phyloP scores from a whole-genome alignment of 2,329 filamentous ascomycete species.

The Pseudogymnoascus pannorum region DNA sequence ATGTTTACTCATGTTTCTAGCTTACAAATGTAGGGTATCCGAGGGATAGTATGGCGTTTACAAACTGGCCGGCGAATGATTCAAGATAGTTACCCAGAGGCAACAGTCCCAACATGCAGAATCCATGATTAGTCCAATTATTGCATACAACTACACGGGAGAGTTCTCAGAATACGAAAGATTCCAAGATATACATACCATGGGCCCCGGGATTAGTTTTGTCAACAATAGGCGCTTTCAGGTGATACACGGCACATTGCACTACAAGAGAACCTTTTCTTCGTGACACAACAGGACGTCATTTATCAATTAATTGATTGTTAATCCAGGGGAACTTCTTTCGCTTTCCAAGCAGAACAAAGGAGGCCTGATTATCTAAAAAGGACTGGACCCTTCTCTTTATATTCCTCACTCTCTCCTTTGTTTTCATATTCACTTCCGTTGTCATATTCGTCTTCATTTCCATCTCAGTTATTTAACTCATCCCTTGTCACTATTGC shows the following conservation, averaged over 20 bases:
- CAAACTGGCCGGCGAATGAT: too few species aligned
- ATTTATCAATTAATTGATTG: background rate
- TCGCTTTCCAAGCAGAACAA: background rate
- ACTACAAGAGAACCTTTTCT: background rate
- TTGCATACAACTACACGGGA: background rate
- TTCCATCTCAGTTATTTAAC: background rate
- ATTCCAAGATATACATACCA: background rate
- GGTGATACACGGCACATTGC: background rate
- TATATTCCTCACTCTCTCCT: background rate
- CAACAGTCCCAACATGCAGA: background rate
- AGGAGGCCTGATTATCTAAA: background rate
- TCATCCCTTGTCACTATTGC: background rate
- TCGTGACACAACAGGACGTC: background rate
- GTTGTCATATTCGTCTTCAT: background rate
- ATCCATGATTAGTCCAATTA: background rate
- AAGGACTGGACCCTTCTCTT: background rate
- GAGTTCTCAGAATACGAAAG: background rate
- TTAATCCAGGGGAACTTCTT: background rate
- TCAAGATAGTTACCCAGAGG: too few species aligned
- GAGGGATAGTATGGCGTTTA: too few species aligned
- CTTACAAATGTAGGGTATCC: background rate
- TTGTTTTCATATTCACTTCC: background rate
- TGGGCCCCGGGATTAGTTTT: background rate
- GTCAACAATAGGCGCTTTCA: background rate
- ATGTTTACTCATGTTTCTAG: background rate